A percentile compares a stretch with the other conserved stretches of the same genome.
Conservation (phyloP, 129 eudicot genomes). For the Centella asiatica region DNA sequence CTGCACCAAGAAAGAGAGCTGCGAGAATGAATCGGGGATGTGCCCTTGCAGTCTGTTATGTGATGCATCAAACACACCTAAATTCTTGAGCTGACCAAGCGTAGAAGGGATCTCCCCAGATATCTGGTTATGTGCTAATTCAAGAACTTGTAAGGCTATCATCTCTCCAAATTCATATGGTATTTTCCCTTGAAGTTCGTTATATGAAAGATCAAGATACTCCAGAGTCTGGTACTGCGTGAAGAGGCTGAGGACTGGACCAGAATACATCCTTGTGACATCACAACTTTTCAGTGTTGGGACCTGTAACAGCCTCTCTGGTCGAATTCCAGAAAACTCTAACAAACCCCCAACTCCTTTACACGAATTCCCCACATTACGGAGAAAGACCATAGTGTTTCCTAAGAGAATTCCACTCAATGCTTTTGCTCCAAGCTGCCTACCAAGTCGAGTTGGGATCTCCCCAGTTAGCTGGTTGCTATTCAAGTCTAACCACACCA, state of each 20-base stretch:
- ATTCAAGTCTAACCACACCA: slow-evolving; percentile 88
- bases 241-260: slow-evolving; percentile 73
- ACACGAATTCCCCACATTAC: slow-evolving; percentile 85
- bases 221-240: slow-evolving; percentile 86
- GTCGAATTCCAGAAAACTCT: slow-evolving; percentile 80
- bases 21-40: slow-evolving; percentile 77
- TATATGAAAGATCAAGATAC: slow-evolving; percentile 94
- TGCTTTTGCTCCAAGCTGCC: slow-evolving; percentile 69
- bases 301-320: slow-evolving; percentile 74
- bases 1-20: slow-evolving; percentile 70
- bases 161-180: slow-evolving; percentile 90
- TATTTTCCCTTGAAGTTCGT: slow-evolving; percentile 64
- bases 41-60: slow-evolving; percentile 79
- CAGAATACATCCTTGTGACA: slow-evolving; percentile 77
- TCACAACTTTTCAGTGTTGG: slow-evolving; percentile 79
- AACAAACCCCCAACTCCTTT: slow-evolving; percentile 88
- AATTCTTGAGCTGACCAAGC: slow-evolving; percentile 64
- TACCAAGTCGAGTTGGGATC: slow-evolving; percentile 69
- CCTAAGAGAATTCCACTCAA: slow-evolving; percentile 75
- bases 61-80: slow-evolving; percentile 87
- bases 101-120: slow-evolving; percentile 79
- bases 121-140: slow-evolving; percentile 61
- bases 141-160: slow-evolving; percentile 88
- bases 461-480: slow-evolving; percentile 63
- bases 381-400: slow-evolving; percentile 67